phyloP scores from a whole-genome alignment of 345 rosid species.

The Chamaenerion angustifolium region DNA sequence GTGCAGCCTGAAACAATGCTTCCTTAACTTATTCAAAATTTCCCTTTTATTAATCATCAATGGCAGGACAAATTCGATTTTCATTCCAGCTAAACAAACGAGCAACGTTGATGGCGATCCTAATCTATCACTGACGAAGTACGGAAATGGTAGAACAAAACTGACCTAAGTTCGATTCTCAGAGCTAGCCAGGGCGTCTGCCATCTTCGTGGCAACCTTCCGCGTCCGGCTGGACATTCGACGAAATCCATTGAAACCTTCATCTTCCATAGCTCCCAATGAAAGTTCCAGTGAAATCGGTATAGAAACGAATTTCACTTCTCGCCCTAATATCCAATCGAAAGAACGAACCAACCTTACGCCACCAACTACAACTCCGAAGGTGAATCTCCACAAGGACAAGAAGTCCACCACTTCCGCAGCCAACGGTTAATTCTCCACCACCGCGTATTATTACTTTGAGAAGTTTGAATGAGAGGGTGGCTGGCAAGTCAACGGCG shows the following conservation, averaged over 20 bases:
- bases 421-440: no score
- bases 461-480: no score
- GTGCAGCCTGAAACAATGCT: slow-evolving; percentile 37
- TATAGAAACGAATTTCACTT: background rate
- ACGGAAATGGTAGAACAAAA: background rate
- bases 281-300: background rate
- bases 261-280: slow-evolving; percentile 54
- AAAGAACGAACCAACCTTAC: no score
- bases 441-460: no score
- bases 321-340: no score
- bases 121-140: background rate
- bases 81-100: no score
- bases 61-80: no score
- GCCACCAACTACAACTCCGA: no score
- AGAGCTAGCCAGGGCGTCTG: slow-evolving; percentile 71
- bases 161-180: slow-evolving; percentile 83
- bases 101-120: no score
- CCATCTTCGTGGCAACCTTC: slow-evolving; percentile 83
- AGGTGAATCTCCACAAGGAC: no score
- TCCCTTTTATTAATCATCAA: background rate
- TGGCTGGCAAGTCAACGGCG: no score
- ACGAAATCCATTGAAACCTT: slow-evolving; percentile 33
- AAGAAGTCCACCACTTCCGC: no score
- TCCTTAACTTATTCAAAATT: background rate
- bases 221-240: slow-evolving; percentile 79